Base-by-base conservation (phyloP, 805 yeast genomes). In the Candida parachauliodes region DNA sequence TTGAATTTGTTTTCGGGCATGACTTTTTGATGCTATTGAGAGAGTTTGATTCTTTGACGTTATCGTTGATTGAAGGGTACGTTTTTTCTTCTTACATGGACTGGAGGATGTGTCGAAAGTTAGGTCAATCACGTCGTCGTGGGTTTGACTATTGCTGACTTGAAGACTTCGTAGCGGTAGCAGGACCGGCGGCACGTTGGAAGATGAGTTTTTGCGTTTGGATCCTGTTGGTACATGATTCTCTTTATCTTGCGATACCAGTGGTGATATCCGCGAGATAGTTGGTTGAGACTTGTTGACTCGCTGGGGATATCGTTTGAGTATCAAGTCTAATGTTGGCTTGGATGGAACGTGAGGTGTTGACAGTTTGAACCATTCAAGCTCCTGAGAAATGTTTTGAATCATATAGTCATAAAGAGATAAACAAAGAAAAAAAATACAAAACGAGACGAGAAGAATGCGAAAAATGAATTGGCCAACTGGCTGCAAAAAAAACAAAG, bases 81-180 rank as follows among this genome's bases (percentile, higher is more conserved):
- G n/a, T 11, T 24, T 10, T n/a, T 28, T 23, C 11, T 24, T 34
- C 9, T 8, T 6, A 10, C 27, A n/a, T 12, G 37, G 31, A 12
- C 19, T 24, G 12, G 11, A 11, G 9, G n/a, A 17, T 6, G 20
- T 17, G 6, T 25, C 32, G 8, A 25, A 25, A 20, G 37, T 34
- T 21, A 34, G 15, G 18, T 34, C 37, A 8, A 34, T 34, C 5
- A 34, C 16, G 11, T 25, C 32, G 5, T 34, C 22, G 11, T 12
- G 12, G 19, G 12, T 28, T 28, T 15, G 17, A 28, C 19, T 28
- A 14, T 24, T 24, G n/a, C 27, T 24, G n/a, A 24, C 27, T 24
- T 24, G 27, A 5, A 24, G n/a, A 9, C 14, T 24, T 20, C 9
- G 6, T 14, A 10, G 9, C 14, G 9, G 9, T 28, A 28, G 15